These are phyloP conservation scores for Vinca minor DNA, from an alignment of 257 asterid genomes.

Conservation along the genomic window DNA sequence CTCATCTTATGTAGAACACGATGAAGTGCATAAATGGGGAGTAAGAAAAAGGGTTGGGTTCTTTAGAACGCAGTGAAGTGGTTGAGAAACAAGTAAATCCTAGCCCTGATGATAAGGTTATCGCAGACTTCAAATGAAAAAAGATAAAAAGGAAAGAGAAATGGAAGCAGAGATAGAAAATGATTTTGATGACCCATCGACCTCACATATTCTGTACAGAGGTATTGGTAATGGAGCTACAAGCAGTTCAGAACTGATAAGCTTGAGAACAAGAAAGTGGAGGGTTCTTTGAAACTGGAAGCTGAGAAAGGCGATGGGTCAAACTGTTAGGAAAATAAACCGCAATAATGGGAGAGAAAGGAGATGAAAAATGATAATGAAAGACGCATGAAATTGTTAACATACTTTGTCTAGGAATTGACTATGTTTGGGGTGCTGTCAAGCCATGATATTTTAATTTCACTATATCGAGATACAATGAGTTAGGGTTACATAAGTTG, in stretches of 20 bases:
- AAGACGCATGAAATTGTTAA: too few relatives aligned
- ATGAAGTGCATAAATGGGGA: conserved; percentile 36
- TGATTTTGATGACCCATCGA: conserved; percentile 31
- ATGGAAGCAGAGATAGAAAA: conserved; percentile 21
- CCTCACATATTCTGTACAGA: conserved; percentile 43
- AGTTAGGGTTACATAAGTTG: too few relatives aligned
- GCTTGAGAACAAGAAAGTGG: conserved; percentile 71
- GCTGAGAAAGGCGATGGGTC: conserved; percentile 91
- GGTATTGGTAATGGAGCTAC: conserved; percentile 53
- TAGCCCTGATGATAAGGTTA: conserved; percentile 26
- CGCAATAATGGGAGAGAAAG: too few relatives aligned
- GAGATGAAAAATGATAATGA: too few relatives aligned
- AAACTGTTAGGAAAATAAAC: too few relatives aligned
- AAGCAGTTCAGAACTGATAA: conserved; percentile 66
- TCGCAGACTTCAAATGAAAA: conserved; percentile 40
- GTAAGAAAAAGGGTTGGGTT: conserved; percentile 46
- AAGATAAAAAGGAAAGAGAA: conserved; percentile 38
- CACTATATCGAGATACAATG: too few relatives aligned
- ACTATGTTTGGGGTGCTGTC: too few relatives aligned
- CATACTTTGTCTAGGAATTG: too few relatives aligned
- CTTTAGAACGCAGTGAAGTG: conserved; percentile 26
- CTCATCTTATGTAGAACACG: too few relatives aligned
- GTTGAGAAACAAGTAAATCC: conserved; percentile 15
- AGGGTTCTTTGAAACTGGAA: conserved; percentile 64
- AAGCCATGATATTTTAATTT: too few relatives aligned